Conservation (phyloP, 1,139 yeast species). For the Candida gigantensis region DNA sequence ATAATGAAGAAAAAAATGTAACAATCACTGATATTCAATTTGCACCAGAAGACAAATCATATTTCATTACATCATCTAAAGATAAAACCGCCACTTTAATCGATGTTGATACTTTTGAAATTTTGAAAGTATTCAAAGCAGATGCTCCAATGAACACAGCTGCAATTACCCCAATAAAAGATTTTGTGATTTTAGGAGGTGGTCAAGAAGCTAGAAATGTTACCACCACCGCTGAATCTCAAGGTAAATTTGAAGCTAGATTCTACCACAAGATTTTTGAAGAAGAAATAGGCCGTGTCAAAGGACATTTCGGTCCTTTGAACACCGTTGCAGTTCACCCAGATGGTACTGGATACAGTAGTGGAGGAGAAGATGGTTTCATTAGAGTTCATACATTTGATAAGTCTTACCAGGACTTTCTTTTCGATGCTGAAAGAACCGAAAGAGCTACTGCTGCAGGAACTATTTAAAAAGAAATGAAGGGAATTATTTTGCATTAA, state of each 20-base stretch:
- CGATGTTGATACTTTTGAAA: constrained; percentile 73
- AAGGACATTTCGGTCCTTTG: constrained; percentile 98
- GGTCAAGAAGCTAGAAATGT: constrained; percentile 99
- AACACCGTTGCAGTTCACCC: constrained; percentile 95
- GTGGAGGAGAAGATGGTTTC: constrained; percentile 98
- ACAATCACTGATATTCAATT: constrained; percentile 85
- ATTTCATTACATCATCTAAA: constrained; percentile 89
- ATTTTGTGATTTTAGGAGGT: constrained; percentile 93
- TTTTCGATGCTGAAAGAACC: constrained; percentile 87
- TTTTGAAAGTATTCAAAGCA: constrained; percentile 75
- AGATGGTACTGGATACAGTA: constrained; percentile 86
- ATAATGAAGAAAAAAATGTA: constrained; percentile 54
- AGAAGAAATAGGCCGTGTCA: constrained; percentile 95
- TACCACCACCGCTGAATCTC: constrained; percentile 90
- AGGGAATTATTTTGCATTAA: too few relatives aligned
- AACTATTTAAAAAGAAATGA: constrained; percentile 10
- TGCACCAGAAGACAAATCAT: constrained; percentile 76
- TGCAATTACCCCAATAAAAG: constrained; percentile 88
- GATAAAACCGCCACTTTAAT: constrained; percentile 85
- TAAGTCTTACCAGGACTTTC: constrained; percentile 87
- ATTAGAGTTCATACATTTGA: constrained; percentile 94
- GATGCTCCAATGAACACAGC: constrained; percentile 97
- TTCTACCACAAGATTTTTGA: constrained; percentile 92
- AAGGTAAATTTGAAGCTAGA: constrained; percentile 97
- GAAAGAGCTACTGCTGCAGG: constrained; percentile 52